These are phyloP conservation scores for Rhodosorus marinus DNA, from an alignment of 23 red algal species.

Conservation along the genomic window DNA sequence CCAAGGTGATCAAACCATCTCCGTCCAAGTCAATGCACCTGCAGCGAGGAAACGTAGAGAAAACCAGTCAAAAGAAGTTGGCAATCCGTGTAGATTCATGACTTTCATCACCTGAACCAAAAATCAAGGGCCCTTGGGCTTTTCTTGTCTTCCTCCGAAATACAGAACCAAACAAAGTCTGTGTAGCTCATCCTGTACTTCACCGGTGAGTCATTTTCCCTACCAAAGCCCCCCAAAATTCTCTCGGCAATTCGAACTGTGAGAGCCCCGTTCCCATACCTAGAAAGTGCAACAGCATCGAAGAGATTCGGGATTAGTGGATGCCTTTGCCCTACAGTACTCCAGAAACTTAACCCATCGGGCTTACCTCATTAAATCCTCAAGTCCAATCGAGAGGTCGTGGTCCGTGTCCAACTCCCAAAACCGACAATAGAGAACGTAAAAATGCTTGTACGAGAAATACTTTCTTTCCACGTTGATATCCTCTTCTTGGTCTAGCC, in stretches of 20 bases:
- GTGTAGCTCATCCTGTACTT: constrained; percentile 74
- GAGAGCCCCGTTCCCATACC: constrained; percentile 64
- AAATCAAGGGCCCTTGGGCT: constrained; percentile 80
- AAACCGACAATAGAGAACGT: constrained; percentile 99
- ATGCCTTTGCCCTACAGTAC: no score
- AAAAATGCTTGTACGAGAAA: constrained; percentile 99
- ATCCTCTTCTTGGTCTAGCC: constrained; percentile 90
- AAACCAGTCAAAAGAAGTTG: no score
- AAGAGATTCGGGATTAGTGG: no score
- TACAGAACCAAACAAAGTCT: constrained; percentile 99
- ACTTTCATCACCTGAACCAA: no score
- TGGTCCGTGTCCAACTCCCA: constrained; percentile 99
- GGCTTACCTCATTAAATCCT: constrained; percentile 83
- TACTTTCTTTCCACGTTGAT: constrained; percentile 85
- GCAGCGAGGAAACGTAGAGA: no score
- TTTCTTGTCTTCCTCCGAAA: constrained; percentile 97
- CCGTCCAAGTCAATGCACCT: constrained; percentile 95
- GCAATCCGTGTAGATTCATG: no score
- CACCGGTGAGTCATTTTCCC: constrained; percentile 35
- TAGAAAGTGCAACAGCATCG: no score
- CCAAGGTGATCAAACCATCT: constrained; percentile 91
- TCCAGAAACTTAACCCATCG: no score
- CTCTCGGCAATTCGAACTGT: constrained; percentile 87
- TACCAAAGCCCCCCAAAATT: constrained; percentile 68
- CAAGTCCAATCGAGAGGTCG: constrained; percentile 90